Conservation (phyloP, 2,329 filamentous ascomycete species). For the Scedosporium apiospermum region DNA sequence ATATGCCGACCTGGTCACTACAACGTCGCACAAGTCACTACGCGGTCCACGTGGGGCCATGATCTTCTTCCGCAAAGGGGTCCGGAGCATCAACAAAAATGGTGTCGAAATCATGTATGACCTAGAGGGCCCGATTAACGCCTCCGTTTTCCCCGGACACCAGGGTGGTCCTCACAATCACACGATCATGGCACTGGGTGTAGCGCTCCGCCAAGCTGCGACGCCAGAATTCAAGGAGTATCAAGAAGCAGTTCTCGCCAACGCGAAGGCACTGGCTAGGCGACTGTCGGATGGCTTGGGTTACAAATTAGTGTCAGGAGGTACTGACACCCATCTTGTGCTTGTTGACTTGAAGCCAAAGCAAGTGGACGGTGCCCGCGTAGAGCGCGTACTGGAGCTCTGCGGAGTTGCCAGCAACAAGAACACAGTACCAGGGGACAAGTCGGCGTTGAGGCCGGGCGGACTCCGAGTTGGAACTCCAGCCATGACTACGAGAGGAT, state of each 20-base stretch:
- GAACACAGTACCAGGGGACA: constrained; percentile 95
- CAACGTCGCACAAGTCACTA: constrained; percentile 95
- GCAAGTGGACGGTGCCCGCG: constrained; percentile 76
- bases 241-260: constrained; percentile 80
- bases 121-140: constrained; percentile 88
- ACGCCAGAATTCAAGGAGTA: constrained; percentile 85
- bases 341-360: constrained; percentile 85
- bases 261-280: constrained; percentile 76
- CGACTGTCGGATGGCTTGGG: constrained; percentile 60
- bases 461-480: constrained; percentile 91
- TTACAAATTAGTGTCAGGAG: constrained; percentile 85
- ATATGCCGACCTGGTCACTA: constrained; percentile 90
- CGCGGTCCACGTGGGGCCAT: constrained; percentile 91
- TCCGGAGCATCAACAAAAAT: constrained; percentile 74
- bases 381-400: constrained; percentile 82
- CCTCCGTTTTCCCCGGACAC: constrained; percentile 94
- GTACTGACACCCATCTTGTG: constrained; percentile 96
- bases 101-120: constrained; percentile 80
- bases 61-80: constrained; percentile 96
- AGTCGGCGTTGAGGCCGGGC: constrained; percentile 84
- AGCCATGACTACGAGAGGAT: constrained; percentile 96
- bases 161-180: constrained; percentile 98
- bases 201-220: constrained; percentile 89
- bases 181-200: constrained; percentile 91
- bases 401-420: constrained; percentile 98